These are phyloP conservation scores for Leucosporidium yakuticum DNA, from an alignment of 768 basidiomycete genomes.

Conservation along the genomic window DNA sequence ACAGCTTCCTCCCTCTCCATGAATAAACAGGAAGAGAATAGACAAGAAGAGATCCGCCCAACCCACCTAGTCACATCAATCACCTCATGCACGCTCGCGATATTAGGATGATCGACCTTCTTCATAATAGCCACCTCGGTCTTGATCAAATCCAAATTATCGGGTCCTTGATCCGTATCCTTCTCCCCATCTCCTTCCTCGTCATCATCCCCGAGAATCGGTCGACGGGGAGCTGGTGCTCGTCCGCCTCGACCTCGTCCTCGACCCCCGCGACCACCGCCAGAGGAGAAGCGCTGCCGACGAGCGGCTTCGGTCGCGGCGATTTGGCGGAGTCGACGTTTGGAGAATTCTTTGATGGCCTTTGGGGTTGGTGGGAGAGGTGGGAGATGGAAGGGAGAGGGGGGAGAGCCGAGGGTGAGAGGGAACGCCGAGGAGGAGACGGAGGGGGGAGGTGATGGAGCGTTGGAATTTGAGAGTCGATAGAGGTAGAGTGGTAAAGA, in stretches of 20 bases:
- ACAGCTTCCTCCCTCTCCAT: too few species aligned
- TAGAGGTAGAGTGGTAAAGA: too few species aligned
- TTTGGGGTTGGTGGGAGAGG: neutral
- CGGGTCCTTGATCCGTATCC: conserved; percentile 22
- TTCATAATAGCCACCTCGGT: conserved; percentile 35
- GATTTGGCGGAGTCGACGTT: conserved; percentile 22
- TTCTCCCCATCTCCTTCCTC: neutral
- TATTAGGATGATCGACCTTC: conserved; percentile 35
- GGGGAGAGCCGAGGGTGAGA: too few species aligned
- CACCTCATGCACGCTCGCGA: conserved; percentile 31
- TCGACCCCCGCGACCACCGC: conserved; percentile 9
- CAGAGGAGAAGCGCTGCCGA: conserved; percentile 10
- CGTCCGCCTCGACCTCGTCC: conserved; percentile 12
- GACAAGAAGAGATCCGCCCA: too few species aligned
- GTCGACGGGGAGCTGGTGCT: neutral
- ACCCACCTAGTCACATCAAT: conserved; percentile 35
- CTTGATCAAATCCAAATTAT: conserved; percentile 11
- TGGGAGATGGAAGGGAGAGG: too few species aligned
- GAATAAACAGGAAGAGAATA: too few species aligned
- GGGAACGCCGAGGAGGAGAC: too few species aligned
- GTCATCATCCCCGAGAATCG: neutral
- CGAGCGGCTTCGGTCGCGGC: conserved; percentile 17
- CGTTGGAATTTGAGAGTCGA: too few species aligned
- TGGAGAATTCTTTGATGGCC: conserved; percentile 36
- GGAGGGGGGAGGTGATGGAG: too few species aligned